phyloP scores from a whole-genome alignment of 1,284 basidiomycete genomes.

The Heterobasidion irregulare region DNA sequence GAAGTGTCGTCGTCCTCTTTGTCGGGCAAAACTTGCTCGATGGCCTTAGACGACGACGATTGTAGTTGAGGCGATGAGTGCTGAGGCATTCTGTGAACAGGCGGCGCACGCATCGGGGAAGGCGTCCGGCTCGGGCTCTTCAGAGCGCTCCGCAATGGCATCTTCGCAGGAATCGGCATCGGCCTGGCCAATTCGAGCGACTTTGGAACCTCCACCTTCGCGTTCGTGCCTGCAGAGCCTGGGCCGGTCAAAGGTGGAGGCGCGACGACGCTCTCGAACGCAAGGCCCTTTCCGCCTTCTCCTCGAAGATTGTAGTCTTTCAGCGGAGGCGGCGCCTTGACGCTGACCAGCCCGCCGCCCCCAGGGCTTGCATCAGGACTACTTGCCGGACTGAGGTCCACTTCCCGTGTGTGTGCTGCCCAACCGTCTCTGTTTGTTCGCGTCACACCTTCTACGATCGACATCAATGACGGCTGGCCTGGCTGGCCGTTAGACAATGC shows the following conservation, averaged over 20 bases:
- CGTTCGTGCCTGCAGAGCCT: not conserved
- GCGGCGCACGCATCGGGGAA: slow-evolving; percentile 20
- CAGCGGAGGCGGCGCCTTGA: slow-evolving; percentile 9
- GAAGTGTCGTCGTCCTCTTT: slow-evolving; percentile 25
- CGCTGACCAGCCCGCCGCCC: slow-evolving; percentile 4
- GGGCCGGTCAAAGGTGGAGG: not conserved
- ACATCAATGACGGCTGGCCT: slow-evolving; percentile 47
- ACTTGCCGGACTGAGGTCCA: not conserved
- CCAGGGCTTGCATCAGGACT: not conserved
- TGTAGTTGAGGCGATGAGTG: not conserved
- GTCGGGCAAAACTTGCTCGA: not conserved
- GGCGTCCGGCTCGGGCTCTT: slow-evolving; percentile 43
- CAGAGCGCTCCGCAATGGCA: slow-evolving; percentile 57
- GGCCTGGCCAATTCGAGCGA: not conserved
- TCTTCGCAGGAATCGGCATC: slow-evolving; percentile 18
- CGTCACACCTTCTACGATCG: slow-evolving; percentile 55
- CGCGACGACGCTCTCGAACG: slow-evolving; percentile 8
- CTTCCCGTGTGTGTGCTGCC: not conserved
- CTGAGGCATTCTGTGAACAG: not conserved
- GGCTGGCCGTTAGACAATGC: not conserved
- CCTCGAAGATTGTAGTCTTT: slow-evolving; percentile 8
- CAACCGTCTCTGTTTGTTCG: slow-evolving; percentile 18
- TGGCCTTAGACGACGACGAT: not conserved
- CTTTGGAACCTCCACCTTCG: not conserved
- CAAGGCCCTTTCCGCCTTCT: slow-evolving; percentile 6